Evolutionary conservation across 257 asterid species (phyloP), one percentile per base, ranked within the genome.

Genomic region (Ballota nigra): DNA sequence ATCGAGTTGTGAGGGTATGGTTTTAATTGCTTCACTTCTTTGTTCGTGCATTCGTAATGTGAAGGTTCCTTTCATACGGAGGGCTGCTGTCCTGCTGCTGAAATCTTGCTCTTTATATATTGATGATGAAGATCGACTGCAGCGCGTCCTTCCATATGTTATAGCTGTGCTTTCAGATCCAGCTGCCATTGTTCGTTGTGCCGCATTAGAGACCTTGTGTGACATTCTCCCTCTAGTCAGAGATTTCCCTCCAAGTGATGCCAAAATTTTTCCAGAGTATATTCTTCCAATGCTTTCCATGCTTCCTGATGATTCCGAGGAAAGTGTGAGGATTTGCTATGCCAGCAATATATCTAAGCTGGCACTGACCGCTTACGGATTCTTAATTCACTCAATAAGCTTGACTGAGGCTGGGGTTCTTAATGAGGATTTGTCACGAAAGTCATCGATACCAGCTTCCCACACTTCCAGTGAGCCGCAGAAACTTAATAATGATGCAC

Each of bases 261-360:
- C 99, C 85, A 95, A 95, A 87, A 95, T 95, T 6, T 95, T 95
- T 77, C 99, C 99, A 0, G 99, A 95, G 79, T 95, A 95, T 79
- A 92, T 92, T 75, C 92, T 95, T 81, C 99, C 99, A 4, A 95
- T 95, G 99, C 97, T 93, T 80, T 90, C 97, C 84, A 91, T 83
- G 92, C 90, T 95, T 86, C 97, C 98, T 38, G 99, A 95, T 82
- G 99, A 95, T 84, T 89, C 99, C 2, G 99, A 95, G 85, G 99
- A 95, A 84, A 95, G 95, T 87, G 99, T 95, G 82, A 86, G 99
- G 87, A 89, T 92, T 75, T 95, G 99, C 84, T 95, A 95, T 72
- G 92, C 94, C 72, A 85, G 96, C 88, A 95, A 95, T 81, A 81
- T 95, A 77, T 92, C 98, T 63, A 92, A 95, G 85, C 82, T 95